Evolutionary conservation across 1,284 basidiomycete species (phyloP), one percentile per base, ranked within the genome.

Genomic region (Caloboletus firmus): DNA sequence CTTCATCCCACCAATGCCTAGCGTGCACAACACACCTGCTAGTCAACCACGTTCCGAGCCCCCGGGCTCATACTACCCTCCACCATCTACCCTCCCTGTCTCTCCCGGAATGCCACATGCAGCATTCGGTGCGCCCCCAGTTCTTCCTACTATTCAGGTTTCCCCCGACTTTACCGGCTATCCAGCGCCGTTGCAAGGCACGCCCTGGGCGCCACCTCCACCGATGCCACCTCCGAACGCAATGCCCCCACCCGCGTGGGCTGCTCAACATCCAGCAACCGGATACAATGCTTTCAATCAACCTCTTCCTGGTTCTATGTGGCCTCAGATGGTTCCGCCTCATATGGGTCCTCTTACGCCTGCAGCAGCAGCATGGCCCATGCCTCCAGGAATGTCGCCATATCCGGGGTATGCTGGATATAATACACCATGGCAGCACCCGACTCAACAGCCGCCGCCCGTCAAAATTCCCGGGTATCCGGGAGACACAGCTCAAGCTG

Each of bases 81-180:
- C 70, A 0, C 67, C 67, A 3, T 57, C 68, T 30, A 47, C 54
- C 9, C 69, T 72, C 28, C 67, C 67, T 20, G 11, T 55, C 11
- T 60, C 63, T 26, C 65, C 65, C 6, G 57, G 49, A 40, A 49
- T 59, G 45, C 49, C 45, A 28, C 28, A 22, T 4, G 28, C 44
- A 31, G 5, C 50, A 5, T 66, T 56, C 39, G 55, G 51, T 15
- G 57, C 54, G 0, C 50, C 46, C n/a, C 54, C 49, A 12, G 57
- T 31, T 0, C 37, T 24, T 5, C 55, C 57, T 31, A 42, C 22
- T 17, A n/a, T 55, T 36, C 58, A 65, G 0, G 58, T 64, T 35
- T 62, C 69, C 2, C 54, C 68, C 1, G 67, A 69, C 54, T 72
- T 68, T 36, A 72, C 69, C 13, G 70, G 67, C 0, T 69, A 68